These are phyloP conservation scores for Ambrosiella beaveri DNA, from an alignment of 2,329 filamentous ascomycete genomes.

Conservation along the genomic window DNA sequence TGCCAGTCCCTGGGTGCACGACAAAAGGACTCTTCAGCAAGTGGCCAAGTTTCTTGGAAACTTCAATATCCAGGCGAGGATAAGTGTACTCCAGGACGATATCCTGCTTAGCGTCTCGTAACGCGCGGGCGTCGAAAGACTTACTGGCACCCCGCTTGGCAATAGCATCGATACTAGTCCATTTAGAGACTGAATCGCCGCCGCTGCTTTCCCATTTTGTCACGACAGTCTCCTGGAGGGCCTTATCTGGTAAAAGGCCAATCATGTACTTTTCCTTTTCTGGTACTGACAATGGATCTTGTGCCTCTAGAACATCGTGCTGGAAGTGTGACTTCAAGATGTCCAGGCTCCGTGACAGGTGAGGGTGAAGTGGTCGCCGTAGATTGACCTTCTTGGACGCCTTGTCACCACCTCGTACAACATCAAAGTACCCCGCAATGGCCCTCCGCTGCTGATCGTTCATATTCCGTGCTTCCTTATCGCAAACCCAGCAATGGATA, in stretches of 20 bases:
- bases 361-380: slow-evolving; percentile 73
- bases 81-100: slow-evolving; percentile 96
- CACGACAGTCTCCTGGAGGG: slow-evolving; percentile 59
- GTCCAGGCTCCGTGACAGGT: slow-evolving; percentile 72
- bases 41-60: slow-evolving; percentile 96
- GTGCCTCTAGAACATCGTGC: slow-evolving; percentile 59
- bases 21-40: slow-evolving; percentile 95
- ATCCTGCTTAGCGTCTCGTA: slow-evolving; percentile 85
- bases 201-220: slow-evolving; percentile 79
- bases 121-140: slow-evolving; percentile 51
- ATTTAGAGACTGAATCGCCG: slow-evolving; percentile 64
- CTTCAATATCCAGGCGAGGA: slow-evolving; percentile 87
- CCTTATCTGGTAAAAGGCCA: slow-evolving; percentile 65
- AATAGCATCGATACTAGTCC: slow-evolving; percentile 80
- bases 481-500: slow-evolving; percentile 96
- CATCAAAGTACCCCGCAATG: slow-evolving; percentile 76
- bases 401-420: slow-evolving; percentile 73
- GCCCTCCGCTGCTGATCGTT: slow-evolving; percentile 74
- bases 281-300: slow-evolving; percentile 65
- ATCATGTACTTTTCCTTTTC: slow-evolving; percentile 64
- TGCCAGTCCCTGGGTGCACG: slow-evolving; percentile 81
- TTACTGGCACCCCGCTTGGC: slow-evolving; percentile 61
- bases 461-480: slow-evolving; percentile 66
- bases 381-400: slow-evolving; percentile 76
- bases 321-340: slow-evolving; percentile 75